These are phyloP conservation scores for Diutina sp. DNA, from an alignment of 1,139 yeast species.

Conservation along the genomic window DNA sequence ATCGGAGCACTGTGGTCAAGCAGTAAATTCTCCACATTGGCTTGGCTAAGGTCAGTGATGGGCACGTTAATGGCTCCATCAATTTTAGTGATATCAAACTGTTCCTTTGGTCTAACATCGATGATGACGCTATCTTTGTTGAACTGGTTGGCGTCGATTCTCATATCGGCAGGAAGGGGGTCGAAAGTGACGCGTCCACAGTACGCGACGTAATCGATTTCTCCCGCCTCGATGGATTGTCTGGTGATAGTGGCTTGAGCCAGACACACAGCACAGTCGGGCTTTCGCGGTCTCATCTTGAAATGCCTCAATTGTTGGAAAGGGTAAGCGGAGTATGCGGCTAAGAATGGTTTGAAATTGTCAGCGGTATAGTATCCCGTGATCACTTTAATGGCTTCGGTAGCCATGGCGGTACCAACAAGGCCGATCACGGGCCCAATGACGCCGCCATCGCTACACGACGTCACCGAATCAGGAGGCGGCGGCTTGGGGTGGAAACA, in stretches of 20 bases:
- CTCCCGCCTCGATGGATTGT: constrained; percentile 29
- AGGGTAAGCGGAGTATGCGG: constrained; percentile 64
- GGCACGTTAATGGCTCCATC: constrained; percentile 55
- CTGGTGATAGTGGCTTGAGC: constrained; percentile 32
- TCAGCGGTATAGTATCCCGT: constrained; percentile 40
- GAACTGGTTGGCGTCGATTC: constrained; percentile 40
- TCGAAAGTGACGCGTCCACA: constrained; percentile 45
- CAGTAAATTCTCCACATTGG: constrained; percentile 15
- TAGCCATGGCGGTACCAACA: constrained; percentile 80
- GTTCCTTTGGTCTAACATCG: constrained; percentile 78
- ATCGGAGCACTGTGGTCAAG: constrained; percentile 8
- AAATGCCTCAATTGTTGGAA: constrained; percentile 59
- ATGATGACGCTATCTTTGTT: constrained; percentile 22
- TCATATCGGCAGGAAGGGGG: constrained; percentile 10
- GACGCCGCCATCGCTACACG: constrained; percentile 93
- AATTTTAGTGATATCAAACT: constrained; percentile 53
- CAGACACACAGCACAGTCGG: constrained; percentile 57
- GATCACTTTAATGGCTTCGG: constrained; percentile 70
- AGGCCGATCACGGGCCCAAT: constrained; percentile 92
- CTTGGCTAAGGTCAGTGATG: constrained; percentile 19
- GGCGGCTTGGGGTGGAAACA: constrained; percentile 92
- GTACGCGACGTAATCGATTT: constrained; percentile 52
- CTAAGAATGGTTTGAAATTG: constrained; percentile 54
- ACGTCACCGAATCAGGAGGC: constrained; percentile 64
- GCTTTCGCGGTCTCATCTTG: constrained; percentile 64